A percentile compares a stretch with the other conserved stretches of the same genome.
Evolutionary conservation across 2,329 filamentous ascomycete genomes (phyloP).

Genomic region (Trichothecium sympodiale): DNA sequence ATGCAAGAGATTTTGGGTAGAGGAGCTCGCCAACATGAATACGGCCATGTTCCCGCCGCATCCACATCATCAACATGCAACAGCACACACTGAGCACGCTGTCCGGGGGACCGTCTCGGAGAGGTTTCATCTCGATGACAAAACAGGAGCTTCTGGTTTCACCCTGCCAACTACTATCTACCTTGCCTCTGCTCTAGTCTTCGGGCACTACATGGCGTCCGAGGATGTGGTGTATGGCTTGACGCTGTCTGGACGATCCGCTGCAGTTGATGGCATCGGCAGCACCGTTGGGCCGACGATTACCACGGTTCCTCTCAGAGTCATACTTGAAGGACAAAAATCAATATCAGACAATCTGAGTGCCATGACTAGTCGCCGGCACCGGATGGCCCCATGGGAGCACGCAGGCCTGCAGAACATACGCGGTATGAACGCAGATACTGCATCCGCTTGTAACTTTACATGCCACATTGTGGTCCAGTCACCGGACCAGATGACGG

Average conservation of each 20-base stretch:
- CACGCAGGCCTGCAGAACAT: constrained; percentile 11
- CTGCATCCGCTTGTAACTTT: constrained; percentile 7
- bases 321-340: background rate
- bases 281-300: background rate
- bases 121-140: too few relatives aligned
- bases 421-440: constrained; percentile 3
- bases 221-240: background rate
- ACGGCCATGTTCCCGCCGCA: too few relatives aligned
- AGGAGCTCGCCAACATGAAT: too few relatives aligned
- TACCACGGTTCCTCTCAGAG: background rate
- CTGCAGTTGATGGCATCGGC: background rate
- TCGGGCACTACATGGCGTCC: background rate
- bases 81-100: too few relatives aligned
- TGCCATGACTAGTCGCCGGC: background rate
- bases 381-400: constrained; percentile 6
- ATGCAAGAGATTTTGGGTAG: too few relatives aligned
- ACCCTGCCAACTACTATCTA: background rate
- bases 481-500: background rate
- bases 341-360: too few relatives aligned
- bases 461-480: constrained; percentile 8
- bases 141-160: background rate
- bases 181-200: background rate
- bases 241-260: background rate
- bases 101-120: too few relatives aligned
- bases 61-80: too few relatives aligned